Evolutionary conservation across 2,329 filamentous ascomycete species (phyloP), one percentile per base, ranked within the genome.

Genomic region (Cryphonectria japonica): DNA sequence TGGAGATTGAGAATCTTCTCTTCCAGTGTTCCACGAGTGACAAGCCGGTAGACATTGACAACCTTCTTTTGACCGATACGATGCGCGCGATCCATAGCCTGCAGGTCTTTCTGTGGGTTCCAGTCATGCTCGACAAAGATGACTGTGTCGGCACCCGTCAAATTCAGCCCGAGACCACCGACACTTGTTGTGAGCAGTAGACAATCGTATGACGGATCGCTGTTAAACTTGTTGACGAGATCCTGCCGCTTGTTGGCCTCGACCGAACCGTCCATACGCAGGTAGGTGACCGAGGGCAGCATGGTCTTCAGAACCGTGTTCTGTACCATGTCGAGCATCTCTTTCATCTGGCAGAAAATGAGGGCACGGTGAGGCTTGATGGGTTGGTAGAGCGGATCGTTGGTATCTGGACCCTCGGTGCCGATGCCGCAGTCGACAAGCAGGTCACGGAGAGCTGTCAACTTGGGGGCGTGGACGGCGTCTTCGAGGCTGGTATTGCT

Each of bases 121-220:
- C 96, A 99, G 81, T 99, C 96, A 81, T 99, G 97, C 82, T 99
- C 96, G 41, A 99, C 97, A 78, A 99, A 99, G 76, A 99, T 99
- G 80, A 99, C 96, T 0, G 96, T 99, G 81, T 99, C 96, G 3
- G 96, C 96, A 75, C 96, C 96, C 0, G 96, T 99, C 74, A 99
- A 84, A 80, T 99, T 99, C 70, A 99, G 88, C 39, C 96, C 96
- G 1, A 99, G 85, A 74, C 96, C 96, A 80, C 96, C 96, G 62
- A 99, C 96, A 77, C 92, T 97, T 0, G 96, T 99, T 0, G 97
- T 99, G 73, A 99, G 85, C 8, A 99, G 88, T 63, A 99, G 85
- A 59, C 96, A 94, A 78, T 99, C 96, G 79, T 98, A 98, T 37
- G 93, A 97, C 1, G 96, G 96, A 79, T 99, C 96, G 71, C 93